These are phyloP conservation scores for Trichoderma sp. DNA, from an alignment of 2,329 filamentous ascomycete genomes.

Conservation along the genomic window DNA sequence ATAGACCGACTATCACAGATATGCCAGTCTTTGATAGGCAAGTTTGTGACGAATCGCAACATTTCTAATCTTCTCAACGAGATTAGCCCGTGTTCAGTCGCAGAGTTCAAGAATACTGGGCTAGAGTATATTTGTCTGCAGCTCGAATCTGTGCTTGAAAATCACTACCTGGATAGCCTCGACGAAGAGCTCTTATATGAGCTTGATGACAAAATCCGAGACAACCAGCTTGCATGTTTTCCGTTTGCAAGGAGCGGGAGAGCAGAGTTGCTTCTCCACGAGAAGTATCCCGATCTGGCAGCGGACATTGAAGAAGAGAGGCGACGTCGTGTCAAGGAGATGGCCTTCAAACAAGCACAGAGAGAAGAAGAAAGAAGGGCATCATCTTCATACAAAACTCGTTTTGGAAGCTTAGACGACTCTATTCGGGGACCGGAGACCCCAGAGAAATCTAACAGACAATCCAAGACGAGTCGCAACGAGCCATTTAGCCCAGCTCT, in stretches of 20 bases:
- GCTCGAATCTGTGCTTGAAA: conserved; percentile 89
- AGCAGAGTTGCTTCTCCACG: conserved; percentile 67
- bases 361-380: conserved; percentile 67
- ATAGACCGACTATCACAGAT: conserved; percentile 86
- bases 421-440: conserved; percentile 46
- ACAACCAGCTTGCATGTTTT: conserved; percentile 78
- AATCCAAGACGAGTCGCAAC: conserved; percentile 53
- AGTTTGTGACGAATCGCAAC: conserved; percentile 84
- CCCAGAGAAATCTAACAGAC: conserved; percentile 52
- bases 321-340: conserved; percentile 73
- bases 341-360: conserved; percentile 67
- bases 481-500: conserved; percentile 68
- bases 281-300: conserved; percentile 65
- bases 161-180: conserved; percentile 81
- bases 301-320: conserved; percentile 70
- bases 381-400: conserved; percentile 63
- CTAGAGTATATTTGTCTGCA: conserved; percentile 92
- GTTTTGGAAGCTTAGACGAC: conserved; percentile 69
- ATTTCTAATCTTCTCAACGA: conserved; percentile 84
- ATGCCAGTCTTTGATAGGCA: conserved; percentile 82
- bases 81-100: conserved; percentile 80
- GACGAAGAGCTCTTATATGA: conserved; percentile 82
- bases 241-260: conserved; percentile 78
- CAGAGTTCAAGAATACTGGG: conserved; percentile 83
- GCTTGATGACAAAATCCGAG: conserved; percentile 76